phyloP scores from a whole-genome alignment of 2,329 filamentous ascomycete genomes.

The Emmonsiellopsis sp. region DNA sequence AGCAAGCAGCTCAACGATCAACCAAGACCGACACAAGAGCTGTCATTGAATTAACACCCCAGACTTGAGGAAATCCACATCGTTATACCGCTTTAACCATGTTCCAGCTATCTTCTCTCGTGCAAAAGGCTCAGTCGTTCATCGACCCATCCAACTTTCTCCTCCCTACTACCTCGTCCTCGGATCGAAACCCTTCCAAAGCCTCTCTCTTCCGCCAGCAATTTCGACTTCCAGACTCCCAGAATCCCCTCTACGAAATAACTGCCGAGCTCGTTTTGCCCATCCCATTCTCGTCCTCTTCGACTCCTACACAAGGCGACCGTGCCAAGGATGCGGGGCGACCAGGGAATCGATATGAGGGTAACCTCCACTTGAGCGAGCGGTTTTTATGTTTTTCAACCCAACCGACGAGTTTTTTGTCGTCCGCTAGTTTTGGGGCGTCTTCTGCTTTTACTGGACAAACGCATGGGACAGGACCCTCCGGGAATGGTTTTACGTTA shows the following conservation, averaged over 20 bases:
- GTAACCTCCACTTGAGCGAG: constrained; percentile 89
- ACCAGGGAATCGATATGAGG: constrained; percentile 74
- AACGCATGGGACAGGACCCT: constrained; percentile 84
- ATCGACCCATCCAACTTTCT: constrained; percentile 81
- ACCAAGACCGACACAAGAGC: neutral
- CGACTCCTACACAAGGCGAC: constrained; percentile 44
- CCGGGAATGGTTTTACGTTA: constrained; percentile 91
- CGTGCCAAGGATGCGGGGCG: constrained; percentile 46
- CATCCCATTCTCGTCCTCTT: constrained; percentile 47
- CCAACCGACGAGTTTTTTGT: constrained; percentile 76
- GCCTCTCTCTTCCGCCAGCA: constrained; percentile 88
- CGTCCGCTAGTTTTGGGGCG: constrained; percentile 66
- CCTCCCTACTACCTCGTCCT: constrained; percentile 61
- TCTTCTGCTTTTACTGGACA: constrained; percentile 84
- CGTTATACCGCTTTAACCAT: constrained; percentile 26
- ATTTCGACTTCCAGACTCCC: constrained; percentile 86
- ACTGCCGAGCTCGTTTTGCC: constrained; percentile 88
- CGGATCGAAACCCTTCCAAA: constrained; percentile 79
- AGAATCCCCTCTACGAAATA: constrained; percentile 93
- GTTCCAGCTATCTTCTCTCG: constrained; percentile 67
- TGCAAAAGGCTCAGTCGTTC: constrained; percentile 90
- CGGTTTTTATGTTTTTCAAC: constrained; percentile 95
- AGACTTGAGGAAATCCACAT: neutral
- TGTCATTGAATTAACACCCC: neutral
- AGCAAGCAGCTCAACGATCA: neutral